Evolutionary conservation across 768 basidiomycete species (phyloP), one percentile per base, ranked within the genome.

Genomic region (Hysterangium stoloniferum): DNA sequence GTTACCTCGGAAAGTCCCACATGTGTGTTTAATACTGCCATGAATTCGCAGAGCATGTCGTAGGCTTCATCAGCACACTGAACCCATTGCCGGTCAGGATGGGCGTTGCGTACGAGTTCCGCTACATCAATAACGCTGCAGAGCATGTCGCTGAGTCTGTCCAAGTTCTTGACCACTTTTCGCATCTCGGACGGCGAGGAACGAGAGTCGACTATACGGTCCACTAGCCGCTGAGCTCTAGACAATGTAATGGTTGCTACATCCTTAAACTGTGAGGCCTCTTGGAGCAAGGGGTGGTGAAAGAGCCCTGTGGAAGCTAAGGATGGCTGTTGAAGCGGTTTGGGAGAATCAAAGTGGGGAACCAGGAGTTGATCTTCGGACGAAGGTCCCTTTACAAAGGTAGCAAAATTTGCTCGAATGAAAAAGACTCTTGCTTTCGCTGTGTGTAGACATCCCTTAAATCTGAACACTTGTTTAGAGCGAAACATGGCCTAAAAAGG

Each of bases 61-160:
- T 98, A 97, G 36, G 87, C 86, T 54, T 76, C 73, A 62, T 96
- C 89, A 38, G 89, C 89, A 44, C 84, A 84, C 13, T 79, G 74
- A 13, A 89, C 76, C 94, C 95, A 98, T 40, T 66, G 60, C 24
- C 72, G 70, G 62, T 96, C 90, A 1, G 95, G 93, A 70, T 98
- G 94, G 0, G 91, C 84, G 62, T 95, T 94, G 55, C 94, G 78
- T 25, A 99, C 75, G 44, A 96, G 76, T 65, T 99, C 96, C 45
- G 92, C 88, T 53, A 97, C 79, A 68, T 99, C 96, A 55, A 97
- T 97, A 54, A 99, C 92, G 9, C 89, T 84, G 60, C 96, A 99
- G 2, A 99, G 71, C 66, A 95, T 75, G 71, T 99, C 94, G 63
- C 94, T 97, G 58, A 99, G 80, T 54, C 95, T 75, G 71, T 99